These are phyloP conservation scores for Furcasterigmium sp. DNA, from an alignment of 2,329 filamentous ascomycete genomes.

Conservation along the genomic window DNA sequence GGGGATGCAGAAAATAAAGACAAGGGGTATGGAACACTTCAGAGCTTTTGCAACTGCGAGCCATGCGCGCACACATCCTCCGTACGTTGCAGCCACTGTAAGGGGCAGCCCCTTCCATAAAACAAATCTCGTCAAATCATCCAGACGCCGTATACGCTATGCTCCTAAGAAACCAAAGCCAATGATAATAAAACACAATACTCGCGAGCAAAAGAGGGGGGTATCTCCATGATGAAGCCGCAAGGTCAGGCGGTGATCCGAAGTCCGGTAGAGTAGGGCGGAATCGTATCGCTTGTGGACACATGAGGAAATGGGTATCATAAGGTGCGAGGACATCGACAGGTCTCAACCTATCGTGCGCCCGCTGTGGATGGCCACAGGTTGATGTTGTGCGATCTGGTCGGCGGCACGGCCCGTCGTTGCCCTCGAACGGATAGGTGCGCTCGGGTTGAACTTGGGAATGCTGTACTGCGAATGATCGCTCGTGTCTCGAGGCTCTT, in stretches of 20 bases:
- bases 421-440: conserved; percentile 29
- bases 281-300: conserved; percentile 17
- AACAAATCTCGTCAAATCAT: conserved; percentile 16
- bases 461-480: conserved; percentile 29
- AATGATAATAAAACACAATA: conserved; percentile 13
- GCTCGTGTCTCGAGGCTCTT: conserved; percentile 60
- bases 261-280: conserved; percentile 4
- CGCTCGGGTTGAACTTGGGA: conserved; percentile 28
- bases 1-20: neutral
- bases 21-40: neutral
- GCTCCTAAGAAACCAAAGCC: conserved; percentile 22
- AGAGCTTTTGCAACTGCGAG: neutral
- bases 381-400: conserved; percentile 16
- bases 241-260: neutral
- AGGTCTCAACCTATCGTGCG: conserved; percentile 40
- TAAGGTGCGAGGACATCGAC: conserved; percentile 1
- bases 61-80: neutral
- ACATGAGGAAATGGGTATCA: conserved; percentile 11
- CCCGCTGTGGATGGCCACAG: conserved; percentile 48
- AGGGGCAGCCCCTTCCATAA: conserved; percentile 4
- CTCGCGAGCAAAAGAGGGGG: conserved; percentile 7
- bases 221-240: conserved; percentile 9
- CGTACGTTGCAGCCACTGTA: neutral
- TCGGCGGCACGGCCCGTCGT: conserved; percentile 24
- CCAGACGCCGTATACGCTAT: conserved; percentile 34